Evolutionary conservation across 352 stramenopile genomes (phyloP), one percentile per base, ranked within the genome.

Genomic region (Phytopythium boreale): DNA sequence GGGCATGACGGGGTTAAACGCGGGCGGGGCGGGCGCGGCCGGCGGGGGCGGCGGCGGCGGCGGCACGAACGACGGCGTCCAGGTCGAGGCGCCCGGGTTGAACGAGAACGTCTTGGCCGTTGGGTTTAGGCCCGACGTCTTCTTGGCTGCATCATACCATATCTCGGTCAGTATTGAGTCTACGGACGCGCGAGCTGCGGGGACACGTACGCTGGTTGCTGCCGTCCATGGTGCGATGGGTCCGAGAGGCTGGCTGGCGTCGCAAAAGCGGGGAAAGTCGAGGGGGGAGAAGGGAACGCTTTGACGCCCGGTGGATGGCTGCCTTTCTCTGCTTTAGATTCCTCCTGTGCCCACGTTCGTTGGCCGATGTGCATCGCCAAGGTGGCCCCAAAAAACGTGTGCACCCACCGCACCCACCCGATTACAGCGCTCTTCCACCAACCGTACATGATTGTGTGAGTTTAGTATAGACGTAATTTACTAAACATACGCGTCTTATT

Each of bases 91-190:
- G 31, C 68, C 62, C 15, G 82, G 82, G 70, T 94, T 94, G 73
- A 94, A 94, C 49, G 83, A 83, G 75, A 94, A 94, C 58, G 80
- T 56, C 68, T 85, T 87, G 44, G 85, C 85, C 31, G 66, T 62
- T 22, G 80, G 73, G 68, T 85, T 92, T 49, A 94, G 67, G n/a
- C 34, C 36, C 59, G 62, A 39, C n/a, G 56, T 50, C 46, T 87
- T 87, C 70, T 92, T 92, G 60, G 81, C 76, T 88, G 52, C 9
- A 56, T 27, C 9, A 39, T 7, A 10, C 10, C n/a, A 17, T 47
- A 55, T 49, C 37, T 27, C 37, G 43, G 34, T 61, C 50, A 64
- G 39, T 19, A 22, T 11, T 4, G 37, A 3, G 22, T 10, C 46
- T 52, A 31, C 22, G 26, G 10, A 31, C 4, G 39, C 49, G 46